phyloP scores from a whole-genome alignment of 2,329 filamentous ascomycete species.

The Ciborinia camelliae region DNA sequence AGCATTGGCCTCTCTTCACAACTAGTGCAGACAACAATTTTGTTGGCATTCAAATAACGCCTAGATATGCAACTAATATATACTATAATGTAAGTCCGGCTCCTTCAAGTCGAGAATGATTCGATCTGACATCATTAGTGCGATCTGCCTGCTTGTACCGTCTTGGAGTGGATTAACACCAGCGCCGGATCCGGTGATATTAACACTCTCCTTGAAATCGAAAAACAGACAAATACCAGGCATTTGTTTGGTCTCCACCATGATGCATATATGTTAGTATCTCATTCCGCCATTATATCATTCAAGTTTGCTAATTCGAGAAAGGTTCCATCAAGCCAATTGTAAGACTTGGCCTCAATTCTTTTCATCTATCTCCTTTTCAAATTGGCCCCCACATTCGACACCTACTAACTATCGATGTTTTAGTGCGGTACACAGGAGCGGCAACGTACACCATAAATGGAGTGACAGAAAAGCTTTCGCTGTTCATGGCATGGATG shows the following conservation, averaged over 20 bases:
- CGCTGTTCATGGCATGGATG: conserved; percentile 19
- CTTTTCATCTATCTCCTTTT: neutral
- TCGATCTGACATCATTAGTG: conserved; percentile 38
- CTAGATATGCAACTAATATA: conserved; percentile 59
- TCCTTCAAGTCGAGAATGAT: neutral
- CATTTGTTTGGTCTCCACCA: conserved; percentile 51
- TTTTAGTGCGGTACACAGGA: conserved; percentile 15
- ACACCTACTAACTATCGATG: neutral
- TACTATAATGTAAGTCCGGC: conserved; percentile 51
- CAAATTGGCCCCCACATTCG: neutral
- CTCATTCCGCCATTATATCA: too few species aligned
- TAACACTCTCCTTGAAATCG: conserved; percentile 47
- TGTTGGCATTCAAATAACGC: conserved; percentile 54
- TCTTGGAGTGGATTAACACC: conserved; percentile 58
- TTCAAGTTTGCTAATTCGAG: neutral
- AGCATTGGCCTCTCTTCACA: conserved; percentile 55
- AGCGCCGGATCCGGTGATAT: conserved; percentile 53
- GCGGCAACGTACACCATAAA: conserved; percentile 19
- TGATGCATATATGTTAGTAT: conserved; percentile 29
- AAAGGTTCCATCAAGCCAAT: conserved; percentile 49
- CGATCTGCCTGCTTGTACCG: conserved; percentile 52
- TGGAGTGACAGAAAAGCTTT: conserved; percentile 14
- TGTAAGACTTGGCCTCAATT: neutral
- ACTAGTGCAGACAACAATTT: conserved; percentile 51
- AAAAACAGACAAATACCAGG: conserved; percentile 51